phyloP scores from a whole-genome alignment of 352 stramenopile species.

The Phytophthora pistaciae region DNA sequence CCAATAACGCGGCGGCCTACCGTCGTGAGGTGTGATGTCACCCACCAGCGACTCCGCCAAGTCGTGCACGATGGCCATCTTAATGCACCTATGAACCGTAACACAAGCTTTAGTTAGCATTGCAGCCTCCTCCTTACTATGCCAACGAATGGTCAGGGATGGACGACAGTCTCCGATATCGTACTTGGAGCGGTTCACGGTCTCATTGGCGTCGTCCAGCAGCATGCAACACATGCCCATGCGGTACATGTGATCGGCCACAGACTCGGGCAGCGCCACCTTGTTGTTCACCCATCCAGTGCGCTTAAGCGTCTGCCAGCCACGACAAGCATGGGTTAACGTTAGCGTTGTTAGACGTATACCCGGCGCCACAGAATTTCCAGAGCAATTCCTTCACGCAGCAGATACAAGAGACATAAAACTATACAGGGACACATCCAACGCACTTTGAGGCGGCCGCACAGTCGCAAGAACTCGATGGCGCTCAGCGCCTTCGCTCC shows the following conservation, averaged over 20 bases:
- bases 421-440: not conserved
- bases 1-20: conserved; percentile 14
- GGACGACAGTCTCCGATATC: conserved; percentile 2
- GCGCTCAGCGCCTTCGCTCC: conserved; percentile 72
- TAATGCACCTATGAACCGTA: conserved; percentile 71
- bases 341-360: conserved; percentile 2
- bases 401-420: not conserved
- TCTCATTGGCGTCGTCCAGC: conserved; percentile 76
- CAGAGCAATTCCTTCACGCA: conserved; percentile 3
- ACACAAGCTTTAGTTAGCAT: not conserved
- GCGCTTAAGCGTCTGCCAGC: conserved; percentile 81
- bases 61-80: conserved; percentile 95
- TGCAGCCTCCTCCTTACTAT: not conserved
- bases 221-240: conserved; percentile 94
- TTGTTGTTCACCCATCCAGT: conserved; percentile 95
- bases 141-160: conserved; percentile 19
- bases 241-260: conserved; percentile 95
- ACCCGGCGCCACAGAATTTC: not conserved
- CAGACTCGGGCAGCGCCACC: conserved; percentile 89
- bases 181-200: conserved; percentile 75
- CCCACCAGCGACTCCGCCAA: conserved; percentile 93
- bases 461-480: conserved; percentile 85
- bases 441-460: conserved; percentile 77
- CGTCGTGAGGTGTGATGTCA: conserved; percentile 94
- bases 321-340: not conserved